Evolutionary conservation across 2,329 filamentous ascomycete genomes (phyloP).

Genomic region (Trichoderma guizhouense): DNA sequence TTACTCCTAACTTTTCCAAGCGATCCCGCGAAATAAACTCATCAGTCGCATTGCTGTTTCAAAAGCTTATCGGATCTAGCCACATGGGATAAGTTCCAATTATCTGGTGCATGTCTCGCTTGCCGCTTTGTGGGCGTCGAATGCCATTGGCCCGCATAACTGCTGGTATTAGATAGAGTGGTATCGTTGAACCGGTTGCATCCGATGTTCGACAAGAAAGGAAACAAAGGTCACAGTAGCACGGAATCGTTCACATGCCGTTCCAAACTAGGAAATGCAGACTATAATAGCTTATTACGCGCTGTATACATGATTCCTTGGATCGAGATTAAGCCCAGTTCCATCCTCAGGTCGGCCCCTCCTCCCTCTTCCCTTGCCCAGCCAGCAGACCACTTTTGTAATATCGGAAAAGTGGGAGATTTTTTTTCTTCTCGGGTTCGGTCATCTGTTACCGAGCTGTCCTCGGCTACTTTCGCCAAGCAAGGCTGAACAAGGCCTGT

Average conservation of each 20-base stretch:
- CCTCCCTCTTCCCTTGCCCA: neutral
- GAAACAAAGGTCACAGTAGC: neutral
- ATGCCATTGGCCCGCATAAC: neutral
- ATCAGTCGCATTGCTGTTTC: neutral
- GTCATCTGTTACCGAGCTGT: neutral
- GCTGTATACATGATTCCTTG: neutral
- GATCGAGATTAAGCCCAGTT: neutral
- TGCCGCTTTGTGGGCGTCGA: neutral
- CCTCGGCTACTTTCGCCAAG: neutral
- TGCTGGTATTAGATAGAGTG: neutral
- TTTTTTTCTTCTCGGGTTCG: neutral
- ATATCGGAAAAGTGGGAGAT: neutral
- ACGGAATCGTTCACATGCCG: neutral
- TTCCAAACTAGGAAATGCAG: neutral
- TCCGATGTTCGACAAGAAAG: neutral
- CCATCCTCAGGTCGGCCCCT: neutral
- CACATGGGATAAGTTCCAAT: neutral
- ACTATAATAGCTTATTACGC: neutral
- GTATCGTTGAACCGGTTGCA: neutral
- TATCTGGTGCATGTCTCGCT: neutral
- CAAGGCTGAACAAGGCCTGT: neutral
- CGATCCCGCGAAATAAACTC: neutral
- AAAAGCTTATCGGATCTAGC: neutral
- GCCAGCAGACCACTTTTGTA: neutral
- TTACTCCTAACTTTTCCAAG: neutral